Conservation (phyloP, 2,329 filamentous ascomycete species). For the Pseudopyrenochaeta lycopersici region DNA sequence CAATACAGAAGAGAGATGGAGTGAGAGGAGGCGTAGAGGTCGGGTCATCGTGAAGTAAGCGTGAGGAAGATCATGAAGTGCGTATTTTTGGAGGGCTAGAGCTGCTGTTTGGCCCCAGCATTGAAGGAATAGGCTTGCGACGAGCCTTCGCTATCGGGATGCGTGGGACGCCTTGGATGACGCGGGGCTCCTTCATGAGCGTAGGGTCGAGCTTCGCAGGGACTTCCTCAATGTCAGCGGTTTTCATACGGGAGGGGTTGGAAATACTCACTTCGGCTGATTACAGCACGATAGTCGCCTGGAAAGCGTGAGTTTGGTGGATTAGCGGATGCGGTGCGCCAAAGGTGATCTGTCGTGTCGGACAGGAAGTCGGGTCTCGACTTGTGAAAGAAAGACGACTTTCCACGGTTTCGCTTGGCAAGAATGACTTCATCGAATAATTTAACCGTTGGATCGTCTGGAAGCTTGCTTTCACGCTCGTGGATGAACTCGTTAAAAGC, state of each 20-base stretch:
- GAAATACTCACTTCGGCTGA: constrained; percentile 60
- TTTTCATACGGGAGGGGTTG: constrained; percentile 51
- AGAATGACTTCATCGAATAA: constrained; percentile 87
- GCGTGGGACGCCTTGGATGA: constrained; percentile 85
- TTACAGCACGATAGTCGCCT: constrained; percentile 62
- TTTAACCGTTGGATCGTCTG: constrained; percentile 72
- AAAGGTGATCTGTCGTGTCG: constrained; percentile 80
- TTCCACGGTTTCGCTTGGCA: constrained; percentile 76
- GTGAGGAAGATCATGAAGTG: constrained; percentile 34
- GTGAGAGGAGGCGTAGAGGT: constrained; percentile 23
- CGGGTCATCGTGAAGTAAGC: constrained; percentile 26
- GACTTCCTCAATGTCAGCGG: constrained; percentile 63
- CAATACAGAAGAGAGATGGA: constrained; percentile 14
- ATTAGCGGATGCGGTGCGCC: constrained; percentile 71
- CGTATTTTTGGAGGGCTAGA: constrained; percentile 29
- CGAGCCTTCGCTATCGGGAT: constrained; percentile 60
- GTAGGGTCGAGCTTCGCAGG: constrained; percentile 85
- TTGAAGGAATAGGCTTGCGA: constrained; percentile 59
- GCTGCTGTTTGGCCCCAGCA: constrained; percentile 45
- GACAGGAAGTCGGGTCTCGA: constrained; percentile 68
- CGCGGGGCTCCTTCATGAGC: constrained; percentile 90
- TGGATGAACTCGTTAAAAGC: constrained; percentile 87
- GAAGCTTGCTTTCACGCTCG: constrained; percentile 73
- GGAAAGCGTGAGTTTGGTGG: constrained; percentile 64
- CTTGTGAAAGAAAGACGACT: constrained; percentile 71